A percentile compares a stretch with the other conserved stretches of the same genome.
Conservation (phyloP, 192 early-diverging fungal genomes). For the Podila epigama region DNA sequence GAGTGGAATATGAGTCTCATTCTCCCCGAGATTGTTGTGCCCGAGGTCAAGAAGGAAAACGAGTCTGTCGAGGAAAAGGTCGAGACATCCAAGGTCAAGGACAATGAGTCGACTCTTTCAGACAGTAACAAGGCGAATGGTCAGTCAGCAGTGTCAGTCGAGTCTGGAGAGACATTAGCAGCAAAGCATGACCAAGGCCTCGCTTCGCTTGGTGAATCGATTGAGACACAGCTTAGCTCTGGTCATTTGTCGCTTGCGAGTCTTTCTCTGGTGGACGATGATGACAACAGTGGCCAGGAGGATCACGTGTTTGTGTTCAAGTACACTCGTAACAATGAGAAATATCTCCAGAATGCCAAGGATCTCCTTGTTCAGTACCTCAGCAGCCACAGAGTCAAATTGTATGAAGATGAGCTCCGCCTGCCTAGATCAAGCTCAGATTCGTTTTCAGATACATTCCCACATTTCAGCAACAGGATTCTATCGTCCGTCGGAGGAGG, state of each 20-base stretch:
- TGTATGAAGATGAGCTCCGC: conserved; percentile 37
- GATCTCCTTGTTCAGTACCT: conserved; percentile 36
- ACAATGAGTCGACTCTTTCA: not conserved
- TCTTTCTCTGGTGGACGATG: not conserved
- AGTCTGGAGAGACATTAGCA: too few relatives aligned
- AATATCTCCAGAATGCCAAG: conserved; percentile 41
- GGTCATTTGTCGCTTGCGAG: not conserved
- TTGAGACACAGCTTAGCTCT: not conserved
- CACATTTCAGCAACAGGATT: conserved; percentile 66
- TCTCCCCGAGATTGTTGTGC: conserved; percentile 1
- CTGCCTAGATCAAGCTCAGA: conserved; percentile 48
- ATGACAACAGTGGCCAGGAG: not conserved
- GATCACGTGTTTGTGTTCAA: conserved; percentile 49
- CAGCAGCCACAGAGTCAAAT: conserved; percentile 12
- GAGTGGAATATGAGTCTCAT: conserved; percentile 56
- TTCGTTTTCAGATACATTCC: conserved; percentile 63
- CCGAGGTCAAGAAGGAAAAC: not conserved
- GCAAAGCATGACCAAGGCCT: too few relatives aligned
- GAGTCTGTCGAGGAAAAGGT: not conserved
- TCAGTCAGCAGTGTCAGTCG: too few relatives aligned
- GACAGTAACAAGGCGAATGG: not conserved
- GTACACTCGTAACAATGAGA: conserved; percentile 44
- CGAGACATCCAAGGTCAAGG: not conserved
- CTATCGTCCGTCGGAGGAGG: conserved; percentile 47
- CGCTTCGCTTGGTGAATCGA: too few relatives aligned